Evolutionary conservation across 441 rosid species (phyloP).

Genomic region (Corymbia citriodora): DNA sequence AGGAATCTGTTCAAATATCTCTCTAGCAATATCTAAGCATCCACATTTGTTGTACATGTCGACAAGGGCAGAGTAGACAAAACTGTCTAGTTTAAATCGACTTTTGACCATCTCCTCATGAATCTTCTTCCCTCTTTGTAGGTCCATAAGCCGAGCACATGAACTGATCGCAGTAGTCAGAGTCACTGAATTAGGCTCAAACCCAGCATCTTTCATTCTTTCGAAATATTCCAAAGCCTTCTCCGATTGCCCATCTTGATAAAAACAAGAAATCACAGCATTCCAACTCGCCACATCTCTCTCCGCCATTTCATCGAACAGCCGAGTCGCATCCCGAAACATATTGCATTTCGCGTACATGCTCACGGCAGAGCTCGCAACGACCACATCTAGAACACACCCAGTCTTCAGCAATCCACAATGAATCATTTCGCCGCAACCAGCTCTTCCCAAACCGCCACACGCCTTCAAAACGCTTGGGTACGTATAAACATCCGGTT

Average conservation of each 20-base stretch:
- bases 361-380: conserved; percentile 45
- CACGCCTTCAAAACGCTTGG: conserved; percentile 63
- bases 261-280: conserved; percentile 54
- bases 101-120: conserved; percentile 29
- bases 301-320: conserved; percentile 66
- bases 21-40: conserved; percentile 46
- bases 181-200: conserved; percentile 55
- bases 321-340: conserved; percentile 20
- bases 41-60: conserved; percentile 68
- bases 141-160: conserved; percentile 54
- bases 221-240: conserved; percentile 45
- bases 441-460: conserved; percentile 38
- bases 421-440: conserved; percentile 42
- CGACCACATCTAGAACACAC: conserved; percentile 36
- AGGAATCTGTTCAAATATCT: conserved; percentile 36
- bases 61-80: conserved; percentile 58
- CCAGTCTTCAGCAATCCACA: conserved; percentile 45
- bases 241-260: conserved; percentile 52
- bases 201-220: conserved; percentile 45
- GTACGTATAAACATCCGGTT: conserved; percentile 53
- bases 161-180: conserved; percentile 44
- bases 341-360: conserved; percentile 47
- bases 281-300: conserved; percentile 75
- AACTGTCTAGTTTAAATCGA: conserved; percentile 36
- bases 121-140: conserved; percentile 61